phyloP scores from a whole-genome alignment of 768 basidiomycete species.

The Thelephora ganbajun region DNA sequence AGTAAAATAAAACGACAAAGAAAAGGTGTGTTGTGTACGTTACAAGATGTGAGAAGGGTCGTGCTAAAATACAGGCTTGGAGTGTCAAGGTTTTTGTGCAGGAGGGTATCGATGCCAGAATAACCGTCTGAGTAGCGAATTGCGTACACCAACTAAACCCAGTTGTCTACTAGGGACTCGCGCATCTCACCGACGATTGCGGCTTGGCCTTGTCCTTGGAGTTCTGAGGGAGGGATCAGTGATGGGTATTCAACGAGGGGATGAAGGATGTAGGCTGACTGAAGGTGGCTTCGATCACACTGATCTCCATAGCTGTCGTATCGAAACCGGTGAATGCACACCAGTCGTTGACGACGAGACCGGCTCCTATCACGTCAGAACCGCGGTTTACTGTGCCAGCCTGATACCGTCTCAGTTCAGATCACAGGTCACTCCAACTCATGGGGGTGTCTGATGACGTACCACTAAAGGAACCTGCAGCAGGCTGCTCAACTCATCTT shows the following conservation, averaged over 20 bases:
- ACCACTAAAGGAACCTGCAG: slow-evolving; percentile 93
- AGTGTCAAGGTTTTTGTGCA: too few species aligned
- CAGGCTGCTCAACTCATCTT: slow-evolving; percentile 90
- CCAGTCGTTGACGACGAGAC: slow-evolving; percentile 98
- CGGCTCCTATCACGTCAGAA: slow-evolving; percentile 95
- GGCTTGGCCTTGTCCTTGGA: slow-evolving; percentile 39
- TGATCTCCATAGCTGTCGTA: slow-evolving; percentile 98
- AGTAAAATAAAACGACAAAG: too few species aligned
- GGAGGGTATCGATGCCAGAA: slow-evolving; percentile 16
- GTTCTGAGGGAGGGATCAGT: slow-evolving; percentile 21
- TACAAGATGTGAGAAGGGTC: too few species aligned
- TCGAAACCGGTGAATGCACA: slow-evolving; percentile 98
- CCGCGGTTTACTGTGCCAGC: slow-evolving; percentile 98
- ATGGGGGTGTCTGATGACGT: slow-evolving; percentile 18
- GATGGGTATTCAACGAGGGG: slow-evolving; percentile 1
- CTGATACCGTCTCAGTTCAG: slow-evolving; percentile 22
- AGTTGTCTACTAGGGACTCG: slow-evolving; percentile 58
- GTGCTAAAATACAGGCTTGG: too few species aligned
- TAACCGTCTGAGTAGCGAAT: too few species aligned
- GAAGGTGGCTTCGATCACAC: slow-evolving; percentile 95
- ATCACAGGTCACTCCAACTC: neutral
- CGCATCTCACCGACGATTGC: slow-evolving; percentile 50
- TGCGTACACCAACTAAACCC: slow-evolving; percentile 40
- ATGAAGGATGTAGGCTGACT: slow-evolving; percentile 39
- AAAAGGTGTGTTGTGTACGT: too few species aligned